Evolutionary conservation across 306 rosid genomes (phyloP).

Genomic region (Corylus avellana): DNA sequence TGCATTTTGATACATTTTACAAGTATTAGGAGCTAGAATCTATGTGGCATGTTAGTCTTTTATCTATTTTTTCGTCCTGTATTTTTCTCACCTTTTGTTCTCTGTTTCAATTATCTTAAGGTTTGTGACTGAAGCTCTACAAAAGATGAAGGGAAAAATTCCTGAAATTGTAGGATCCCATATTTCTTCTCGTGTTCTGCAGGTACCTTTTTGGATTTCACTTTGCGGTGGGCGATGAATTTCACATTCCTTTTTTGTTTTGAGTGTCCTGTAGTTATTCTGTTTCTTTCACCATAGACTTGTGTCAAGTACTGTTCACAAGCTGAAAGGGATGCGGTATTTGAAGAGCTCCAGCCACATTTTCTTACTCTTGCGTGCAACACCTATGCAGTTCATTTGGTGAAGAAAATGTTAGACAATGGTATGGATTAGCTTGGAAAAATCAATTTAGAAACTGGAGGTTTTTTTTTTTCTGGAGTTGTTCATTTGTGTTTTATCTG

Average conservation of each 20-base stretch:
- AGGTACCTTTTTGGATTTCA: slow-evolving; percentile 44
- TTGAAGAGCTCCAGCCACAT: slow-evolving; percentile 88
- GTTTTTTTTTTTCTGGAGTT: too few species aligned
- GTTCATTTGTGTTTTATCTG: not conserved
- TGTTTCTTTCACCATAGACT: slow-evolving; percentile 49
- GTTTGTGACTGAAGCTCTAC: slow-evolving; percentile 73
- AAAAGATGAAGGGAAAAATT: slow-evolving; percentile 95
- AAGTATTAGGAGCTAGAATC: not conserved
- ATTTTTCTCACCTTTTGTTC: not conserved
- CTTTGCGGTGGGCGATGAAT: not conserved
- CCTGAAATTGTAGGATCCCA: slow-evolving; percentile 90
- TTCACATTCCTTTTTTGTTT: not conserved
- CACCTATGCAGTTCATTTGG: slow-evolving; percentile 84
- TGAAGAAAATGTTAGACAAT: slow-evolving; percentile 83
- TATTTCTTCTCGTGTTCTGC: slow-evolving; percentile 89
- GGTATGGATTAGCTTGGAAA: slow-evolving; percentile 50
- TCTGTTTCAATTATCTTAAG: slow-evolving; percentile 34
- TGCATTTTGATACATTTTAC: slow-evolving; percentile 24
- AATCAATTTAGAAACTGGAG: not conserved
- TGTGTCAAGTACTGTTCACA: slow-evolving; percentile 87
- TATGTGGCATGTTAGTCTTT: not conserved
- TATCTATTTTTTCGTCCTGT: not conserved
- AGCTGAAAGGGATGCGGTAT: slow-evolving; percentile 72
- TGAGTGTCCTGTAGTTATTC: slow-evolving; percentile 22
- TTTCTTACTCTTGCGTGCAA: slow-evolving; percentile 70